phyloP scores from a whole-genome alignment of 2,329 filamentous ascomycete genomes.

The Sporothrix humicola region DNA sequence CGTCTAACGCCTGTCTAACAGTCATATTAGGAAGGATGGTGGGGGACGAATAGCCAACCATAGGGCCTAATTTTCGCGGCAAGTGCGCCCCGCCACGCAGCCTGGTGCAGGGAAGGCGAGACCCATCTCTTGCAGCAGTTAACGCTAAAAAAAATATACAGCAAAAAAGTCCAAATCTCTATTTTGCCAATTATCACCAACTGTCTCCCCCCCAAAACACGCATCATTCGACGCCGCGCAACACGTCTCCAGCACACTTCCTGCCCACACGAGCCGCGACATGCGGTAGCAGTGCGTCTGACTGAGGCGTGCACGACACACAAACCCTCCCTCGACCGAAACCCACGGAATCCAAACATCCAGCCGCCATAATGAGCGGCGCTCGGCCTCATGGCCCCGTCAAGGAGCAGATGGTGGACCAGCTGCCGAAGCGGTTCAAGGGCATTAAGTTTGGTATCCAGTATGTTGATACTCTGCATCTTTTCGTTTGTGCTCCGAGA shows the following conservation, averaged over 20 bases:
- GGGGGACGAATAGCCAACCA: conserved; percentile 31
- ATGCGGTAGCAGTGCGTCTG: conserved; percentile 33
- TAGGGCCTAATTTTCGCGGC: conserved; percentile 18
- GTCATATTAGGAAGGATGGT: conserved; percentile 13
- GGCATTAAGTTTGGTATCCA: conserved; percentile 94
- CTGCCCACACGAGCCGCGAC: conserved; percentile 8
- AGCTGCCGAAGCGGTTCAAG: conserved; percentile 87
- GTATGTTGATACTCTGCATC: conserved; percentile 52
- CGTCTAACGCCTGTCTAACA: background rate
- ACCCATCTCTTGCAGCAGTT: conserved; percentile 23
- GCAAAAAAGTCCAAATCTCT: background rate
- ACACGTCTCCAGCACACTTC: background rate
- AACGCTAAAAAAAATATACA: conserved; percentile 30
- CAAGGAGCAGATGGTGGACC: conserved; percentile 86
- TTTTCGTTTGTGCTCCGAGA: background rate
- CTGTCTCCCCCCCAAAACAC: conserved; percentile 1
- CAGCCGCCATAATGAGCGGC: conserved; percentile 32
- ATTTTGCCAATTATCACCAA: conserved; percentile 27
- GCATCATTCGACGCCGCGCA: background rate
- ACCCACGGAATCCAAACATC: background rate
- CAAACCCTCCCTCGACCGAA: background rate
- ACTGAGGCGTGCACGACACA: conserved; percentile 13
- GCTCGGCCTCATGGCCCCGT: conserved; percentile 36
- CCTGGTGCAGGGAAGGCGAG: conserved; percentile 14
- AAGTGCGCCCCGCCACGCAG: conserved; percentile 29